Base-by-base conservation (phyloP, 345 rosid species). In the Euclidium syriacum region DNA sequence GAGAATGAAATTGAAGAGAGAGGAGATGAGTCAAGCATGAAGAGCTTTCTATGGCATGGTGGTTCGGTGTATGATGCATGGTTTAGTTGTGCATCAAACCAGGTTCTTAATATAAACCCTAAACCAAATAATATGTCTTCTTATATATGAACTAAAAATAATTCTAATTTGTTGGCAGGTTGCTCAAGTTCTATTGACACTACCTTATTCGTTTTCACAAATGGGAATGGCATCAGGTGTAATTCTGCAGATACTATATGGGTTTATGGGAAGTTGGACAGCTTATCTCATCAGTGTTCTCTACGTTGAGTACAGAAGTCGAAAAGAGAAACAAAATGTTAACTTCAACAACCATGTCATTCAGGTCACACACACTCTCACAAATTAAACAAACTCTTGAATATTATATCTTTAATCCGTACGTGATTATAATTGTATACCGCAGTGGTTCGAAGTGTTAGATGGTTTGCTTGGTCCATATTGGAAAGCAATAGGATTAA, bases 41-140 rank as follows among this genome's bases (percentile, higher is more conserved):
- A 80, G 56, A 82, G 72, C 70, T 1, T 85, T 58, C 78, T 88
- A 24, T 88, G 96, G 94, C 81, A 88, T 67, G 96, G 94, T 32
- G 96, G 96, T 7, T 88, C 92, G 62, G 92, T 77, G 0, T 88
- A 82, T 73, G 96, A 88, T 80, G 96, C 92, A 34, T 88, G 96
- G 96, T 88, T 88, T 65, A 88, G 96, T 54, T 87, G 91, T 68
- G 85, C 96, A 26, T 88, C 88, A 7, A 85, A 88, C 73, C 92
- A 88, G 84, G 90, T 82, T 63, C n/a, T 24, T 1, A 6, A 15
- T 18, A 5, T 5, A 4, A 20, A 38, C 1, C 8, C 47, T 17
- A 58, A 26, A 43, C 8, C 29, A 17, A n/a, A 7, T 11, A 11
- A 5, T 26, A 5, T 25, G 38, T 25, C 51, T 27, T 12, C 23